phyloP scores from a whole-genome alignment of 805 yeast genomes.

The Candida qinlingensis region DNA sequence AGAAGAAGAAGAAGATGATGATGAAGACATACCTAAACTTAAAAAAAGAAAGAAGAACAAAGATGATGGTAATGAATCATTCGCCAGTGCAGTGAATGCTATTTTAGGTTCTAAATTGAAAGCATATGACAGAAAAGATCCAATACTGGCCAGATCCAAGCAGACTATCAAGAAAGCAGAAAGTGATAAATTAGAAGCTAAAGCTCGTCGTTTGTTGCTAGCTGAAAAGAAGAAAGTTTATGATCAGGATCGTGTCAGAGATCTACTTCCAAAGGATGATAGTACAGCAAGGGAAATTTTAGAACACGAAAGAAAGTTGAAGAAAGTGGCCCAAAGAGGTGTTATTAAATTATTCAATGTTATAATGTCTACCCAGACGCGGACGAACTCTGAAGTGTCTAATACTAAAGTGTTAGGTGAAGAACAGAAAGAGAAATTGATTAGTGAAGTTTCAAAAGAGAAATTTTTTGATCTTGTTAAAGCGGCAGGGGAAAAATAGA shows the following conservation, averaged over 20 bases:
- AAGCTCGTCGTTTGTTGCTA: conserved; percentile 66
- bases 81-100: conserved; percentile 79
- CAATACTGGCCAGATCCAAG: conserved; percentile 83
- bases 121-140: conserved; percentile 85
- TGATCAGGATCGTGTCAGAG: conserved; percentile 61
- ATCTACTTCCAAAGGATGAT: conserved; percentile 61
- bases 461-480: conserved; percentile 83
- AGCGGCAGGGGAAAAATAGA: conserved; percentile 52
- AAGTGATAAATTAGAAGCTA: conserved; percentile 72
- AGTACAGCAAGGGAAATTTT: conserved; percentile 51
- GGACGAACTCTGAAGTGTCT: conserved; percentile 46
- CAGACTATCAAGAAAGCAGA: conserved; percentile 66
- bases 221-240: conserved; percentile 66
- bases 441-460: conserved; percentile 82
- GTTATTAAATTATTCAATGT: conserved; percentile 83
- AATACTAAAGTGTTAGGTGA: conserved; percentile 37
- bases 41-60: conserved; percentile 50
- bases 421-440: conserved; percentile 50
- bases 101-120: conserved; percentile 80
- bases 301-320: conserved; percentile 63
- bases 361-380: conserved; percentile 69
- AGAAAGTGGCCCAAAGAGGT: conserved; percentile 84
- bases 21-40: conserved; percentile 39
- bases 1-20: conserved; percentile 28
- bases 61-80: conserved; percentile 69